These are phyloP conservation scores for Panicum miliaceum DNA, from an alignment of 176 grass and related monocot genomes.

Conservation along the genomic window DNA sequence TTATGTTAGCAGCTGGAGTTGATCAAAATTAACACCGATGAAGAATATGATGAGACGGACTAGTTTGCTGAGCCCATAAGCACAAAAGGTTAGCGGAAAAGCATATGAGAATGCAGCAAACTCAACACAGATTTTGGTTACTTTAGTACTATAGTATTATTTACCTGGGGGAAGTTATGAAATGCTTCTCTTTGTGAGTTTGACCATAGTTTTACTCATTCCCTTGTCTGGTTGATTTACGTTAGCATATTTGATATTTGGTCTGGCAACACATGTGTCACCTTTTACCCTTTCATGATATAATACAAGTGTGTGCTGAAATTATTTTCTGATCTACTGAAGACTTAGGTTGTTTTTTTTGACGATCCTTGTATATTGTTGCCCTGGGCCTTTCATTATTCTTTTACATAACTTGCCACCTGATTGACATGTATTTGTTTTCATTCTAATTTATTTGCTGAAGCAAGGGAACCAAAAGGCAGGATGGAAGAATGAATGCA, in stretches of 20 bases:
- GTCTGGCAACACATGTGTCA: not conserved
- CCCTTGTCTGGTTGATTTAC: not conserved
- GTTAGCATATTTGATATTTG: slow-evolving; percentile 1
- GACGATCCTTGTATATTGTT: not conserved
- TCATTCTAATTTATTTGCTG: not conserved
- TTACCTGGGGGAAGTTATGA: not conserved
- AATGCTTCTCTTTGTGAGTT: not conserved
- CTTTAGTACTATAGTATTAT: too few species aligned
- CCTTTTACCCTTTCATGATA: too few species aligned
- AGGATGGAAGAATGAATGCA: not conserved
- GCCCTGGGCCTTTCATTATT: not conserved
- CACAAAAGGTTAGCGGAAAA: not conserved
- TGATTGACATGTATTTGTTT: not conserved
- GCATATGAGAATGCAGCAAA: not conserved
- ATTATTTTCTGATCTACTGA: too few species aligned
- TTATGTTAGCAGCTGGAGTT: too few species aligned
- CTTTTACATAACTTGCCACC: not conserved
- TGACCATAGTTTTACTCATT: not conserved
- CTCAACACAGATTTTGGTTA: not conserved
- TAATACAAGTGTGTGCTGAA: too few species aligned
- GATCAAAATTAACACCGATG: too few species aligned
- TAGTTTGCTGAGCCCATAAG: not conserved
- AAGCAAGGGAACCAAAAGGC: not conserved
- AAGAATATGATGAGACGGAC: too few species aligned
- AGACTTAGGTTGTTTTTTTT: too few species aligned